Percentiles rank a stretch among this genome's conserved stretches.
phyloP scores from a whole-genome alignment of 768 basidiomycete species.

The Podaxis pistillaris region DNA sequence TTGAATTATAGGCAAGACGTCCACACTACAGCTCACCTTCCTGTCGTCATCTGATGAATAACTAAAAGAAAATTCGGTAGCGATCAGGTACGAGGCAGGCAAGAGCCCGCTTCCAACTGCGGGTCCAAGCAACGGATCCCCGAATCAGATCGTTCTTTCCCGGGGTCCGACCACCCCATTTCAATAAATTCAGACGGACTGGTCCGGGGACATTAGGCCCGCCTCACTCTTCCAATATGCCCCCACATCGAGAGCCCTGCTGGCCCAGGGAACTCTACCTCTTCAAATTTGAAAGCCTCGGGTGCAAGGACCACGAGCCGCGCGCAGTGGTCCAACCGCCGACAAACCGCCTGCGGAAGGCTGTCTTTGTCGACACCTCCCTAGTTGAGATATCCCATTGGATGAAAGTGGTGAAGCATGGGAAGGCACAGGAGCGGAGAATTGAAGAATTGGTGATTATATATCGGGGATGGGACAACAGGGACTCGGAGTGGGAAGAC shows the following conservation, averaged over 20 bases:
- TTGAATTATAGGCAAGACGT: neutral
- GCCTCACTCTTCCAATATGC: neutral
- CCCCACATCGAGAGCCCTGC: neutral
- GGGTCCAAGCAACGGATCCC: neutral
- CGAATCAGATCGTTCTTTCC: neutral
- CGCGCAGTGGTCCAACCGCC: neutral
- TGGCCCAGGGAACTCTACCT: neutral
- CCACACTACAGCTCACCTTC: neutral
- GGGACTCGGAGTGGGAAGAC: neutral
- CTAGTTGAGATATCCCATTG: constrained; percentile 3
- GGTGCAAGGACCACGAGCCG: neutral
- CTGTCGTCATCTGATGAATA: neutral
- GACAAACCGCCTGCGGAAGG: neutral
- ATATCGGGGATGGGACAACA: neutral
- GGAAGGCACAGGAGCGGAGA: neutral
- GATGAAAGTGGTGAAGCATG: neutral
- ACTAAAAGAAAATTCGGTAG: neutral
- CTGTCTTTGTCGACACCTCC: constrained; percentile 1
- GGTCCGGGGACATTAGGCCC: neutral
- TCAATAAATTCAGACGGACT: neutral
- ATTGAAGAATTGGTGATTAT: constrained; percentile 5
- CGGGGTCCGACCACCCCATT: neutral
- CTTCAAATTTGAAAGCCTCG: neutral
- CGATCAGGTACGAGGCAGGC: neutral
- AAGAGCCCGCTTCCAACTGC: neutral